A percentile compares a stretch with the other conserved stretches of the same genome.
Evolutionary conservation across 345 rosid species (phyloP).

Genomic region (Schrenkiella parvula): DNA sequence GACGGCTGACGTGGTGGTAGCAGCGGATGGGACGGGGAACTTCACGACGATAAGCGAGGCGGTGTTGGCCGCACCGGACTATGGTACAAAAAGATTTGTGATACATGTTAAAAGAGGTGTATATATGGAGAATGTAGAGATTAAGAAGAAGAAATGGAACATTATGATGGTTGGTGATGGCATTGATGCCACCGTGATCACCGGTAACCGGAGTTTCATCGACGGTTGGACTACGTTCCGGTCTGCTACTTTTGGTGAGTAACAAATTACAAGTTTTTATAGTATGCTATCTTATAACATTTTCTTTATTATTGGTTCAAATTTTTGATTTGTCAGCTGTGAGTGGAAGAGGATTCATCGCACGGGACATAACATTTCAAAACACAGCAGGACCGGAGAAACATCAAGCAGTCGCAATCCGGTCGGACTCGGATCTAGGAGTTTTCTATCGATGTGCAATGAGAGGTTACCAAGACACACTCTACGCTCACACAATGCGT

Average conservation of each 20-base stretch:
- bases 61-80: constrained; percentile 59
- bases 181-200: constrained; percentile 50
- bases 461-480: constrained; percentile 79
- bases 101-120: constrained; percentile 66
- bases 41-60: constrained; percentile 61
- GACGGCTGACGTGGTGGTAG: constrained; percentile 51
- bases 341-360: constrained; percentile 80
- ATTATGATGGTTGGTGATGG: constrained; percentile 84
- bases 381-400: constrained; percentile 81
- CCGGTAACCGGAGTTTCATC: constrained; percentile 51
- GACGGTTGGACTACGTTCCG: constrained; percentile 94
- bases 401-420: constrained; percentile 84
- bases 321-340: constrained; percentile 56
- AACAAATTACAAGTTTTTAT: neutral
- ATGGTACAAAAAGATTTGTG: constrained; percentile 43
- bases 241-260: constrained; percentile 83
- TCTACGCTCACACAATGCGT: constrained; percentile 82
- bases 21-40: constrained; percentile 73
- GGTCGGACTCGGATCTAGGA: constrained; percentile 72
- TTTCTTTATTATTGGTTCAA: neutral
- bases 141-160: constrained; percentile 78
- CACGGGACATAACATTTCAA: constrained; percentile 69
- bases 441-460: constrained; percentile 61
- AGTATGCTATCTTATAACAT: neutral
- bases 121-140: constrained; percentile 70